Evolutionary conservation across 495 filamentous ascomycete genomes (phyloP).

Genomic region (Aspergillus coremiiformis): DNA sequence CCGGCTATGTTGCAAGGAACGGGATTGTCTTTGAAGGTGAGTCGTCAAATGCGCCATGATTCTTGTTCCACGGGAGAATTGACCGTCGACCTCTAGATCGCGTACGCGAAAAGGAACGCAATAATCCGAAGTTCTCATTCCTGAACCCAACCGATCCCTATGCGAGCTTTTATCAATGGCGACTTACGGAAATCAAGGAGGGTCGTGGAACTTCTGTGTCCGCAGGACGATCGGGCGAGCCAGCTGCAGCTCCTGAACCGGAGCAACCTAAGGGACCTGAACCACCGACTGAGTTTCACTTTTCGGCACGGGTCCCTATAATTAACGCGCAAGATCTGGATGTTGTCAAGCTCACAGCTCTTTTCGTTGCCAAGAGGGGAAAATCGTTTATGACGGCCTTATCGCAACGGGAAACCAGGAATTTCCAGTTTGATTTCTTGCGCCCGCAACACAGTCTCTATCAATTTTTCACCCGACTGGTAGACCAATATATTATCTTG

Average conservation of each 20-base stretch:
- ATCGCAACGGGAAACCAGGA: conserved; percentile 78
- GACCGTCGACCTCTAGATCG: conserved; percentile 45
- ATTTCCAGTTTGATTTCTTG: conserved; percentile 95
- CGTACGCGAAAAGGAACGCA: conserved; percentile 76
- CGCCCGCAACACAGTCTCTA: conserved; percentile 92
- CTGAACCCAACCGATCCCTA: conserved; percentile 76
- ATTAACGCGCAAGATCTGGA: conserved; percentile 95
- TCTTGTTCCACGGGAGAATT: background rate
- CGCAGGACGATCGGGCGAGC: conserved; percentile 67
- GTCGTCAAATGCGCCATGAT: conserved; percentile 4
- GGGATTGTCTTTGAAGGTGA: conserved; percentile 72
- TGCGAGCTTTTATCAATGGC: conserved; percentile 83
- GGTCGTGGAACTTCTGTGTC: conserved; percentile 75
- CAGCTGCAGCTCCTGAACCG: conserved; percentile 45
- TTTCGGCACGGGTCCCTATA: conserved; percentile 94
- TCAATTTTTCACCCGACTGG: conserved; percentile 83
- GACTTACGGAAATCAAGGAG: conserved; percentile 72
- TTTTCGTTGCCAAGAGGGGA: conserved; percentile 87
- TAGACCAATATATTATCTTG: conserved; percentile 91
- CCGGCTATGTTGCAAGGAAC: conserved; percentile 81
- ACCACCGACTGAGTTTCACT: conserved; percentile 84
- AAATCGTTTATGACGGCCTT: conserved; percentile 83
- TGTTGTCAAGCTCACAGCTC: conserved; percentile 79
- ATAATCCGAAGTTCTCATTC: conserved; percentile 89
- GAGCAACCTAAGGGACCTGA: conserved; percentile 73